Conservation (phyloP, 306 rosid genomes). For the barrel medic (Medicago truncatula) region DNA sequence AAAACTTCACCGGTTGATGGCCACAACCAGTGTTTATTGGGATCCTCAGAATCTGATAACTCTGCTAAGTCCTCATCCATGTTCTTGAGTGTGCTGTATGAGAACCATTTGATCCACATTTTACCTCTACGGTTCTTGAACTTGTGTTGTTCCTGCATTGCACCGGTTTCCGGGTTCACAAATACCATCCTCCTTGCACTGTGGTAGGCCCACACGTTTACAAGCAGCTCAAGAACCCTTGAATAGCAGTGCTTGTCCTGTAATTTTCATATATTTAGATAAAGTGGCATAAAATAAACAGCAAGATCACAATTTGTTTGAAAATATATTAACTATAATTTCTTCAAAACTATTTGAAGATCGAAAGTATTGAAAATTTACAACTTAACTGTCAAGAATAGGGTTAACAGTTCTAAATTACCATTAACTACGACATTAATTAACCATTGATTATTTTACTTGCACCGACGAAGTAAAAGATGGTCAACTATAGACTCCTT, state of each 20-base stretch:
- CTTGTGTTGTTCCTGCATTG: slow-evolving; percentile 83
- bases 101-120: slow-evolving; percentile 93
- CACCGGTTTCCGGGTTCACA: slow-evolving; percentile 76
- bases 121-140: slow-evolving; percentile 76
- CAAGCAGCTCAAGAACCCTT: slow-evolving; percentile 81
- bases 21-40: slow-evolving; percentile 80
- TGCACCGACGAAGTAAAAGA: no score
- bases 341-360: neutral
- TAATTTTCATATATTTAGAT: slow-evolving; percentile 23
- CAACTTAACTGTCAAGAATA: no score
- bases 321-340: neutral
- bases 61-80: slow-evolving; percentile 97
- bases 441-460: no score
- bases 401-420: no score
- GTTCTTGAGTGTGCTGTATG: slow-evolving; percentile 68
- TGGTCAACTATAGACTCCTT: no score
- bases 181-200: slow-evolving; percentile 86
- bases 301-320: neutral
- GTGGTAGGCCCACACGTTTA: slow-evolving; percentile 95
- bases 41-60: slow-evolving; percentile 68
- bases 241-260: slow-evolving; percentile 96
- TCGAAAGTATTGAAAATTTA: no score
- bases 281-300: neutral
- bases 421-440: no score
- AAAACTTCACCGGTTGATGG: slow-evolving; percentile 93